Conservation (phyloP, 441 rosid genomes). For the Euphorbia neoarborescens region DNA sequence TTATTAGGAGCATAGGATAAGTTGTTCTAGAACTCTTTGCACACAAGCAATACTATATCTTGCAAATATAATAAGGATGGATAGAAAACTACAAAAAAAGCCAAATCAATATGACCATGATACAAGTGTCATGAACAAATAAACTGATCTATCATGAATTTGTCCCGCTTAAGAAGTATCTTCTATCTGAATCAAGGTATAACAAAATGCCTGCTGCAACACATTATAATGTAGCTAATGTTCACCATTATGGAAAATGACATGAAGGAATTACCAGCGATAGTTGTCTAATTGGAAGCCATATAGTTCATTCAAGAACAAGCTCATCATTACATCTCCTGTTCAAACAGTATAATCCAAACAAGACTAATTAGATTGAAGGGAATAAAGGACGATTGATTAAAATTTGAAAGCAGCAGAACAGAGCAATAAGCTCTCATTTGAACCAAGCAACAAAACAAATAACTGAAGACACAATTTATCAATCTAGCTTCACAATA, state of each 20-base stretch:
- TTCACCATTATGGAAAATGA: constrained; percentile 2
- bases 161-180: constrained; percentile 1
- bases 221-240: background rate
- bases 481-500: background rate
- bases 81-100: background rate
- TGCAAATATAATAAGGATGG: background rate
- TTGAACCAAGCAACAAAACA: constrained; percentile 3
- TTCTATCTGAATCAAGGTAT: constrained; percentile 1
- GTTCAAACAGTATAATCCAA: constrained; percentile 20
- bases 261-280: constrained; percentile 56
- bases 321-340: constrained; percentile 95
- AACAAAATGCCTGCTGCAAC: constrained; percentile 5
- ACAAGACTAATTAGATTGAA: background rate
- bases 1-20: background rate
- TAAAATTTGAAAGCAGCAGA: background rate
- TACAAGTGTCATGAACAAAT: background rate
- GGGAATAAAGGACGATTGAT: constrained; percentile 4
- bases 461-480: background rate
- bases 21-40: constrained; percentile 1
- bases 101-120: constrained; percentile 2
- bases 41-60: background rate
- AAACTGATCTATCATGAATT: constrained; percentile 7
- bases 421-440: background rate
- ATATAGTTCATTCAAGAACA: constrained; percentile 89
- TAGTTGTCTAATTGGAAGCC: constrained; percentile 93